A percentile compares a stretch with the other conserved stretches of the same genome.
Conservation (phyloP, 352 stramenopile genomes). For the Globisporangium cylindrosporum region DNA sequence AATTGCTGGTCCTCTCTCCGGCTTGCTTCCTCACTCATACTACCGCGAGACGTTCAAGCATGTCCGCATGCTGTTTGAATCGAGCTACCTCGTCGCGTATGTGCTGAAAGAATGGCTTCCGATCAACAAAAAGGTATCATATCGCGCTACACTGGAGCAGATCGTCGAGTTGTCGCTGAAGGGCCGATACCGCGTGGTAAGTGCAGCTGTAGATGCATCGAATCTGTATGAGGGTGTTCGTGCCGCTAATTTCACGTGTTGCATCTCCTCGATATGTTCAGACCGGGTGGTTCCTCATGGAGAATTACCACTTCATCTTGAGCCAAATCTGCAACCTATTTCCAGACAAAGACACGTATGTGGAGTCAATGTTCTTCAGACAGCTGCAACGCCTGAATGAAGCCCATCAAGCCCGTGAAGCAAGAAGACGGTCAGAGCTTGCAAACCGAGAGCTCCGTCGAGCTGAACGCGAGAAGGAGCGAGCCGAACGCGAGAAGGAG, state of each 20-base stretch:
- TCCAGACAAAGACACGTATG: constrained; percentile 65
- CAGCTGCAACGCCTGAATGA: constrained; percentile 74
- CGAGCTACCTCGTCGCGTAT: constrained; percentile 81
- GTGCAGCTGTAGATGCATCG: constrained; percentile 11
- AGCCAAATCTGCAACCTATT: constrained; percentile 79
- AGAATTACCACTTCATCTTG: constrained; percentile 81
- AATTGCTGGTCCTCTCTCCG: constrained; percentile 73
- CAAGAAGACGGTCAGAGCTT: constrained; percentile 53
- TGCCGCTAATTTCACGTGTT: constrained; percentile 6
- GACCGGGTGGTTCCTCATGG: constrained; percentile 82
- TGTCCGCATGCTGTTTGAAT: constrained; percentile 74
- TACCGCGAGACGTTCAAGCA: constrained; percentile 78
- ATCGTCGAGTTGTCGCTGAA: constrained; percentile 75
- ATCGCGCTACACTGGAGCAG: constrained; percentile 78
- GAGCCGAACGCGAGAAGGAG: constrained; percentile 59
- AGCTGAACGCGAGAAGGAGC: constrained; percentile 52
- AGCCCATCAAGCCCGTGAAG: constrained; percentile 55
- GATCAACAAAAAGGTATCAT: constrained; percentile 86
- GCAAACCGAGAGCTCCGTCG: constrained; percentile 61
- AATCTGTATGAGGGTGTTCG: not conserved
- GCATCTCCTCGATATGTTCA: constrained; percentile 23
- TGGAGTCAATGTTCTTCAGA: constrained; percentile 86
- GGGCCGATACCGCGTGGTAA: constrained; percentile 73
- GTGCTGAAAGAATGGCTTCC: constrained; percentile 84
- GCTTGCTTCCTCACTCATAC: constrained; percentile 62